A percentile compares a stretch with the other conserved stretches of the same genome.
Conservation (phyloP, 2,329 filamentous ascomycete genomes). For the Emergomyces pasteurianus region DNA sequence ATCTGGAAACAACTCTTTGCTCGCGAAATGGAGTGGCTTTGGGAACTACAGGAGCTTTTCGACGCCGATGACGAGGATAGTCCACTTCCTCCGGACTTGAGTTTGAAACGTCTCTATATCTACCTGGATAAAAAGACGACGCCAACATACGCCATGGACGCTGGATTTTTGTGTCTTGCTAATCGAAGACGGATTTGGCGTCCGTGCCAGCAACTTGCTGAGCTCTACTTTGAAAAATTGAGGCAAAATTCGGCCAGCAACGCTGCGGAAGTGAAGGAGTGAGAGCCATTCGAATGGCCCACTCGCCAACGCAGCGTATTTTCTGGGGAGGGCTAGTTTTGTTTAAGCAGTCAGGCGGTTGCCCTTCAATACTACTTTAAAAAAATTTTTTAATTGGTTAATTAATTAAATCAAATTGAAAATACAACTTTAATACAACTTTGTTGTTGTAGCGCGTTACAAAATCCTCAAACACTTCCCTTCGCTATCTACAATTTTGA, state of each 20-base stretch:
- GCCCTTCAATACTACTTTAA: too few relatives aligned
- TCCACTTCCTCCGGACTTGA: neutral
- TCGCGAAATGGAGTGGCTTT: conserved; percentile 2
- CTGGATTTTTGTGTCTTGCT: conserved; percentile 18
- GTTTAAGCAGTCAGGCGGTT: neutral
- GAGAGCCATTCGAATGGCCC: neutral
- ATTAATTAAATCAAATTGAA: too few relatives aligned
- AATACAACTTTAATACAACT: too few relatives aligned
- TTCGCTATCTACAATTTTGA: too few relatives aligned
- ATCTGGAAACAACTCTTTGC: conserved; percentile 1
- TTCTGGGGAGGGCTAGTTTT: neutral
- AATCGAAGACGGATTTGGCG: conserved; percentile 24
- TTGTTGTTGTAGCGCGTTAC: too few relatives aligned
- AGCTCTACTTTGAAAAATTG: conserved; percentile 1
- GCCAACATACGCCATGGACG: conserved; percentile 12
- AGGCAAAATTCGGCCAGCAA: neutral
- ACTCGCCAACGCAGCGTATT: neutral
- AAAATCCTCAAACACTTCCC: too few relatives aligned
- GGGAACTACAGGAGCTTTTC: neutral
- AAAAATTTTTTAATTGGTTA: too few relatives aligned
- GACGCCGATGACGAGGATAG: neutral
- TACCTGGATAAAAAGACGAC: conserved; percentile 14
- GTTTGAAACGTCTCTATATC: conserved; percentile 3
- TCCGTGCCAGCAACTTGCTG: conserved; percentile 3
- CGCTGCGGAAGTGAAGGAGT: neutral